Evolutionary conservation across 768 basidiomycete genomes (phyloP).

Genomic region (Kwoniella heveanensis): DNA sequence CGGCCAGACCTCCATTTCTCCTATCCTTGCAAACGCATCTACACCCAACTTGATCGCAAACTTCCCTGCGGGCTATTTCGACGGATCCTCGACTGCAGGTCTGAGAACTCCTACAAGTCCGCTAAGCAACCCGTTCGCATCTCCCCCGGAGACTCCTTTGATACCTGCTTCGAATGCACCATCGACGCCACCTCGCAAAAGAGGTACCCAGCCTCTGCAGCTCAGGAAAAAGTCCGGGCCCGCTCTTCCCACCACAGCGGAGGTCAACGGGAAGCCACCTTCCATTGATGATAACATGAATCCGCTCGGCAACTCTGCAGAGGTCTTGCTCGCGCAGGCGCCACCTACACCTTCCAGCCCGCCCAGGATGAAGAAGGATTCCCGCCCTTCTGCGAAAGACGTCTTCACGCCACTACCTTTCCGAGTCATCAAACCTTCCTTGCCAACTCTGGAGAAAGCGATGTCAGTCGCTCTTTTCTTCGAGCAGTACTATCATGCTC

Average conservation of each 20-base stretch:
- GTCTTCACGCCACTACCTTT: constrained; percentile 34
- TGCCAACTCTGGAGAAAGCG: constrained; percentile 89
- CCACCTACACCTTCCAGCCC: constrained; percentile 13
- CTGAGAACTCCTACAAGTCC: constrained; percentile 4
- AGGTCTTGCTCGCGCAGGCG: not conserved
- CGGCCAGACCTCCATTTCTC: constrained; percentile 16
- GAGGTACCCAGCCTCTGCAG: constrained; percentile 17
- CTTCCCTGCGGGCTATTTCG: constrained; percentile 35
- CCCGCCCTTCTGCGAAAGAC: constrained; percentile 16
- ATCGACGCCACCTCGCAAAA: not conserved
- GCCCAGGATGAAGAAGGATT: constrained; percentile 12
- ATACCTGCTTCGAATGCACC: not conserved
- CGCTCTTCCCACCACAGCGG: constrained; percentile 2
- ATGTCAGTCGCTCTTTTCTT: constrained; percentile 92
- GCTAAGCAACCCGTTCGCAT: constrained; percentile 29
- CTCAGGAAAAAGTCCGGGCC: constrained; percentile 27
- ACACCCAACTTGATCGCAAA: constrained; percentile 41
- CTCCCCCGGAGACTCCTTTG: constrained; percentile 3
- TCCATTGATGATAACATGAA: not conserved
- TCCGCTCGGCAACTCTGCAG: not conserved
- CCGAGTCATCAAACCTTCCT: constrained; percentile 71
- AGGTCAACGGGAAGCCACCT: constrained; percentile 1
- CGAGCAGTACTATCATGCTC: constrained; percentile 55
- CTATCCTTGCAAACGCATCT: constrained; percentile 25
- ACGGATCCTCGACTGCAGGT: constrained; percentile 13